A percentile compares a stretch with the other conserved stretches of the same genome.
Conservation (phyloP, 2,329 filamentous ascomycete genomes). For the Apiospora aurea region DNA sequence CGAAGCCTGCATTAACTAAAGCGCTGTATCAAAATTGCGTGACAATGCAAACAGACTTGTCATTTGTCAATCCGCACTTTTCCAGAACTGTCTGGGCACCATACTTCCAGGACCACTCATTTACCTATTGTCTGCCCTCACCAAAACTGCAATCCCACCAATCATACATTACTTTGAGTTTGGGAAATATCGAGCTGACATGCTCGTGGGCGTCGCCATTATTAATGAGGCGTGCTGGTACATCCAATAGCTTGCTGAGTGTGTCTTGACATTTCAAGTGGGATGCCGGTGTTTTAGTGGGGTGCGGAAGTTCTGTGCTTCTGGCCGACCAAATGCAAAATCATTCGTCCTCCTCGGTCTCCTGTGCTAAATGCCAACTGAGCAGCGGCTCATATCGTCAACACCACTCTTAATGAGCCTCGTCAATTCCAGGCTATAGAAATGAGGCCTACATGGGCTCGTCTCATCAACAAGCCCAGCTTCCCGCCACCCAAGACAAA, state of each 20-base stretch:
- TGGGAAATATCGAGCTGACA: not conserved
- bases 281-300: constrained; percentile 8
- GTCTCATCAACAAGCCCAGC: not conserved
- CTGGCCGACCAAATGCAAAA: not conserved
- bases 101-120: not conserved
- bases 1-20: not conserved
- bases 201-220: not conserved
- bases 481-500: not conserved
- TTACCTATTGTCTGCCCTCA: not conserved
- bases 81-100: not conserved
- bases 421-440: not conserved
- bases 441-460: constrained; percentile 19
- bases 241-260: not conserved
- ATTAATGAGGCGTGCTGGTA: not conserved
- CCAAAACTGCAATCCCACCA: not conserved
- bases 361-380: not conserved
- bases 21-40: not conserved
- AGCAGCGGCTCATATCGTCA: not conserved
- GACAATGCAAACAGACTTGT: not conserved
- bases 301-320: not conserved
- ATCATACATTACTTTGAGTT: too few species aligned
- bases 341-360: not conserved
- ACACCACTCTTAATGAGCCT: not conserved
- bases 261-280: not conserved
- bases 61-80: not conserved